Evolutionary conservation across 2,329 filamentous ascomycete species (phyloP).

Genomic region (Plectosphaerella sp.): DNA sequence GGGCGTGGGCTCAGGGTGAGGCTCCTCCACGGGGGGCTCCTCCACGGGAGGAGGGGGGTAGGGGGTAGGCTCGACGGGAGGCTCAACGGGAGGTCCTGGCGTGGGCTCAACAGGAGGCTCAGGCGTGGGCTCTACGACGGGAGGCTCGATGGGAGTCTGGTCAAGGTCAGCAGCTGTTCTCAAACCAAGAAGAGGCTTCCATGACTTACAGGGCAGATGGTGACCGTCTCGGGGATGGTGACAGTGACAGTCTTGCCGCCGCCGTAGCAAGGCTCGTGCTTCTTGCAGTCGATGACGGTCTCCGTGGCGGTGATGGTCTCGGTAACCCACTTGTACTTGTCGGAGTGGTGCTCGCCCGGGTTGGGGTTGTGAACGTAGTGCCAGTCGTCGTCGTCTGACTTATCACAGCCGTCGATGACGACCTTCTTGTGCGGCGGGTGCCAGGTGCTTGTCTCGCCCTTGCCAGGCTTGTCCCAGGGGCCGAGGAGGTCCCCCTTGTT

Average conservation of each 20-base stretch:
- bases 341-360: constrained; percentile 13
- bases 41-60: not conserved
- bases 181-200: too few relatives aligned
- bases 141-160: not conserved
- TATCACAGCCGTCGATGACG: constrained; percentile 30
- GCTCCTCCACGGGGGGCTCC: not conserved
- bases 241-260: constrained; percentile 31
- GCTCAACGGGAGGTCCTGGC: not conserved
- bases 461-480: constrained; percentile 17
- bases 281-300: constrained; percentile 34
- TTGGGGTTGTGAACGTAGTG: constrained; percentile 30
- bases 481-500: constrained; percentile 9
- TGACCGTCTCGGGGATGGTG: constrained; percentile 32
- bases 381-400: constrained; percentile 22
- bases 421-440: constrained; percentile 30
- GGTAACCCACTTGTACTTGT: constrained; percentile 31
- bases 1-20: not conserved
- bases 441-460: constrained; percentile 24
- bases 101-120: not conserved
- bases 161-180: too few relatives aligned
- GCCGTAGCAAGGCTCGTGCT: constrained; percentile 32
- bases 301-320: constrained; percentile 31
- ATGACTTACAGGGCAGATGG: constrained; percentile 31
- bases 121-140: not conserved
- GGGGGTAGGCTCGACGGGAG: not conserved